Conservation (phyloP, 2,329 filamentous ascomycete genomes). For the Aspergillus oerlinghausenensis region DNA sequence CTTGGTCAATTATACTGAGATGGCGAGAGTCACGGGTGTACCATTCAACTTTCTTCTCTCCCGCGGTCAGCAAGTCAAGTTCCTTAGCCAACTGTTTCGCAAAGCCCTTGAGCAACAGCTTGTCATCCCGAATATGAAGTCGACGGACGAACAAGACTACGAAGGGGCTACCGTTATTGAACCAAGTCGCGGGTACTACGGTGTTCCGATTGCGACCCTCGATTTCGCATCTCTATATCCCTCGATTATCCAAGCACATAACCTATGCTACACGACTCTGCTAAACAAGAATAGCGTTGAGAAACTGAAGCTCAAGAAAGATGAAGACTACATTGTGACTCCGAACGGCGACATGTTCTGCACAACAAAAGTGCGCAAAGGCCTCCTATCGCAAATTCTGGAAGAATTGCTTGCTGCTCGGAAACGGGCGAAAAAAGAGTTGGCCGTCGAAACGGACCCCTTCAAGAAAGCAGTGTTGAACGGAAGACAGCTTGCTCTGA, state of each 20-base stretch:
- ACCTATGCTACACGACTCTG: slow-evolving; percentile 94
- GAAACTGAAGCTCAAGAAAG: slow-evolving; percentile 71
- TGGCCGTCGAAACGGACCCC: slow-evolving; percentile 82
- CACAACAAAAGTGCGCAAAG: slow-evolving; percentile 83
- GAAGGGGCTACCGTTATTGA: slow-evolving; percentile 98
- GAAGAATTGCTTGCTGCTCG: slow-evolving; percentile 87
- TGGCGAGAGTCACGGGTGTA: slow-evolving; percentile 98
- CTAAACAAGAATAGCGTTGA: slow-evolving; percentile 74
- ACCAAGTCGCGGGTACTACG: slow-evolving; percentile 86
- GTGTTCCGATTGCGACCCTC: slow-evolving; percentile 89
- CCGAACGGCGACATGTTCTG: slow-evolving; percentile 93
- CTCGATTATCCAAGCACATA: slow-evolving; percentile 98
- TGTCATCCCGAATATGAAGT: slow-evolving; percentile 81
- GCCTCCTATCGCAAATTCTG: slow-evolving; percentile 87
- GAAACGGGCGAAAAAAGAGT: slow-evolving; percentile 89
- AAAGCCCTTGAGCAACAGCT: slow-evolving; percentile 91
- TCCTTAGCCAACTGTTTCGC: slow-evolving; percentile 93
- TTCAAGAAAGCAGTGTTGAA: slow-evolving; percentile 99
- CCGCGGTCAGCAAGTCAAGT: slow-evolving; percentile 93
- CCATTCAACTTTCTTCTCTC: slow-evolving; percentile 93
- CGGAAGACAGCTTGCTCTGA: slow-evolving; percentile 91
- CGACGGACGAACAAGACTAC: slow-evolving; percentile 80
- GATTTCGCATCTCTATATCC: slow-evolving; percentile 99
- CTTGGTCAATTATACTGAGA: slow-evolving; percentile 98
- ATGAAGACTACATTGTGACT: slow-evolving; percentile 93